Conservation (phyloP, 116 monocot species). For the Dioscorea cayenensis region DNA sequence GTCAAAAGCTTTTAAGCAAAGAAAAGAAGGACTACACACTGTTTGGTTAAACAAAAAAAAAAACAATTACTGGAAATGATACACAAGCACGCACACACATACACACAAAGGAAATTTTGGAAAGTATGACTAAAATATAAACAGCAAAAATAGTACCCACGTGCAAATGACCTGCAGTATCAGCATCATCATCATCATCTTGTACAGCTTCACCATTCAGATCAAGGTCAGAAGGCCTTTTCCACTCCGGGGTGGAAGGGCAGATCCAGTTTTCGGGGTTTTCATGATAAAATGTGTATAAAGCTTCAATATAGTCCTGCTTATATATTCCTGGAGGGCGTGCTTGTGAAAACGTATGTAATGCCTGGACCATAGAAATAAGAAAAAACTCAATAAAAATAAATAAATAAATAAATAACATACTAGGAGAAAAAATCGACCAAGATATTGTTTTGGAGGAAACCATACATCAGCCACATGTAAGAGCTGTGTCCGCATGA, state of each 20-base stretch:
- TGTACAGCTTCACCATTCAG: slow-evolving; percentile 94
- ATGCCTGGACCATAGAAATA: slow-evolving; percentile 42
- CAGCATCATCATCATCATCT: slow-evolving; percentile 85
- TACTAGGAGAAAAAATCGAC: background rate
- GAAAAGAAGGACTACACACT: background rate
- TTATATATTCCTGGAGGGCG: slow-evolving; percentile 98
- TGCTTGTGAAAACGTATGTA: slow-evolving; percentile 54
- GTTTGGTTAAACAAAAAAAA: background rate
- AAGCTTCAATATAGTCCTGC: slow-evolving; percentile 77
- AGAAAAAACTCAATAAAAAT: background rate
- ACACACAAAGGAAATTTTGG: background rate
- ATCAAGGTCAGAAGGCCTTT: slow-evolving; percentile 87
- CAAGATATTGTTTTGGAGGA: background rate
- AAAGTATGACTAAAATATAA: background rate
- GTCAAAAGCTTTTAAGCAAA: background rate
- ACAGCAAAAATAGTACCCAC: slow-evolving; percentile 24
- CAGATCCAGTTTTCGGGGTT: slow-evolving; percentile 62
- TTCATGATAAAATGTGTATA: slow-evolving; percentile 92
- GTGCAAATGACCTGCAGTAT: slow-evolving; percentile 19
- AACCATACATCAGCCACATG: slow-evolving; percentile 68
- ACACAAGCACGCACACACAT: too few relatives aligned
- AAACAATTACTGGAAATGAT: background rate
- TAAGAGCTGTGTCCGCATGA: slow-evolving; percentile 54
- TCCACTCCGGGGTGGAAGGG: slow-evolving; percentile 95
- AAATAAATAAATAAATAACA: background rate